These are phyloP conservation scores for Drosera spatulata DNA, from an alignment of 179 eudicot species.

Conservation along the genomic window DNA sequence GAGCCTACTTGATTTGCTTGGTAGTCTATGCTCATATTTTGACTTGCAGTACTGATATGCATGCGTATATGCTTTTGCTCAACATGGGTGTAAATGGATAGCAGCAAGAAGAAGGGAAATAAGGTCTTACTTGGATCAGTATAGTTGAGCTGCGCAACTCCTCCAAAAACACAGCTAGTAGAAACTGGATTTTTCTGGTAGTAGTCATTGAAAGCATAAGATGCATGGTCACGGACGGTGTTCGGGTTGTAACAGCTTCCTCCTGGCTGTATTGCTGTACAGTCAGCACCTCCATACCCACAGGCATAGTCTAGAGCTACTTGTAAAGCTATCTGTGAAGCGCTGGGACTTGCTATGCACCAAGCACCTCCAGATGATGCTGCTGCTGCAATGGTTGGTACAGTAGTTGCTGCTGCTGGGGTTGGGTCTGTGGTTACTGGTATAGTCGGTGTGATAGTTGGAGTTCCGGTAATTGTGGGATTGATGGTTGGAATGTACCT, in stretches of 20 bases:
- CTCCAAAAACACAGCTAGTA: constrained; percentile 88
- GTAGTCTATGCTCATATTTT: background rate
- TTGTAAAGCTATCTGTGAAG: constrained; percentile 72
- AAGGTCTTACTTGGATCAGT: constrained; percentile 81
- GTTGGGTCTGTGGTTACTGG: constrained; percentile 19
- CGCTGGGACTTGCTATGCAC: constrained; percentile 77
- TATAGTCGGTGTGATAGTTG: constrained; percentile 25
- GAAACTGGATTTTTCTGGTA: constrained; percentile 92
- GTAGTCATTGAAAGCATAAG: constrained; percentile 80
- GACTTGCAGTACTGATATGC: background rate
- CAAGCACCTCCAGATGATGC: constrained; percentile 53
- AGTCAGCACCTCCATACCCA: constrained; percentile 95
- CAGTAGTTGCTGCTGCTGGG: constrained; percentile 11
- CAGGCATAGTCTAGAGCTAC: constrained; percentile 96
- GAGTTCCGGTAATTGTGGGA: background rate
- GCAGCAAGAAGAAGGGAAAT: background rate
- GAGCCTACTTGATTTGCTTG: no score
- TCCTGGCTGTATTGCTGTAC: constrained; percentile 72
- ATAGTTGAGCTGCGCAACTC: constrained; percentile 61
- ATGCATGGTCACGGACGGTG: constrained; percentile 70
- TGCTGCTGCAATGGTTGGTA: constrained; percentile 24
- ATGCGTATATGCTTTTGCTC: background rate
- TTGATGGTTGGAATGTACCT: no score
- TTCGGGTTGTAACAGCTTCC: constrained; percentile 64
- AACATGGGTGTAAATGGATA: background rate